Base-by-base conservation (phyloP, 2,329 filamentous ascomycete species). In the Blumeria hordei region DNA sequence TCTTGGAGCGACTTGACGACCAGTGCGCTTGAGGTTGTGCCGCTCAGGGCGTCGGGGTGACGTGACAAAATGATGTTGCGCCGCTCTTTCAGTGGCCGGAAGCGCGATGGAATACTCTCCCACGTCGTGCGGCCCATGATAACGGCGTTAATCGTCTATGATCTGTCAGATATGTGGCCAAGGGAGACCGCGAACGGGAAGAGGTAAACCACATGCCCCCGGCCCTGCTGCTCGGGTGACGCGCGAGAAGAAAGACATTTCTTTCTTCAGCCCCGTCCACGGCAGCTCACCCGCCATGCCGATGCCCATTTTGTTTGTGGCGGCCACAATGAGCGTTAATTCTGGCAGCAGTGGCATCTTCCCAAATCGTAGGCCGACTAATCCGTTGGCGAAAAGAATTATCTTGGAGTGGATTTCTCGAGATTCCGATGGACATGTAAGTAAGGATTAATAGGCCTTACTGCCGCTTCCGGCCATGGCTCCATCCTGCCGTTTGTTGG, bases 71-170 rank as follows among this genome's bases (percentile, higher is more conserved):
- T 77, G 43, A 95, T 77, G 67, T 94, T 96, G 53, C 88, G 71
- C 9, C 92, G 74, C 58, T 80, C 83, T 58, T 78, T 81, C 36
- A 98, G 73, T 16, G 92, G 92, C 2, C 88, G 76, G 66, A 92
- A 88, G 54, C 73, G 75, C 6, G 72, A 65, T 1, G 92, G 90
- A 57, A 98, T 90, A 59, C 81, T 87, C 54, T 94, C 87, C 82
- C 90, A 98, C 0, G 92, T 98, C 69, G 93, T 95, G 64, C 92
- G 84, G 57, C 92, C 92, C 92, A 98, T 98, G 61, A 98, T 83
- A 54, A 96, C 85, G 16, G 85, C 84, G 67, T 88, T 90, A 5
- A 44, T 54, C 43, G 44, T 54, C 62, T 64, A 49, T 47, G 9
- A 16, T 5, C 11, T 11, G 44, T 28, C 21, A 28, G 21, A 28